These are phyloP conservation scores for Themeda triandra DNA, from an alignment of 176 grass and related monocot species.

Conservation along the genomic window DNA sequence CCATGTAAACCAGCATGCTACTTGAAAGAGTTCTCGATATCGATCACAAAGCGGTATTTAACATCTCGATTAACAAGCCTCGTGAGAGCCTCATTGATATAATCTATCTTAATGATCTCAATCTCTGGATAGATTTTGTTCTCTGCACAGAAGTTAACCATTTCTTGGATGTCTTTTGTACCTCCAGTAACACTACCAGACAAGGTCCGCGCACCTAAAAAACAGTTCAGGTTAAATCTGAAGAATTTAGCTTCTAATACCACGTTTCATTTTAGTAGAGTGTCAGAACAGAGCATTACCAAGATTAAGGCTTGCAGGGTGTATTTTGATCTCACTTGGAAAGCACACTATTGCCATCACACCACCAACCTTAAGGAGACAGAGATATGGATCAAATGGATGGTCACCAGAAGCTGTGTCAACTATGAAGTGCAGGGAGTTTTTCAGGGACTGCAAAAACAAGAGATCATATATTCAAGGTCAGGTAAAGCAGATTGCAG, in stretches of 20 bases:
- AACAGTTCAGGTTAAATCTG: not conserved
- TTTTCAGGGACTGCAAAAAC: constrained; percentile 52
- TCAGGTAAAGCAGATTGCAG: not conserved
- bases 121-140: constrained; percentile 76
- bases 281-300: constrained; percentile 43
- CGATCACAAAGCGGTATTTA: constrained; percentile 69
- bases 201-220: constrained; percentile 53
- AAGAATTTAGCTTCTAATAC: not conserved
- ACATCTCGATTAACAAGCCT: constrained; percentile 63
- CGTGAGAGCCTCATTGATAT: constrained; percentile 68
- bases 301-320: constrained; percentile 52
- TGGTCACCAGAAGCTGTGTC: constrained; percentile 76
- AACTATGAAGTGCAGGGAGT: constrained; percentile 70
- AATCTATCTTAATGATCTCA: constrained; percentile 73
- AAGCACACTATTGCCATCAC: constrained; percentile 58
- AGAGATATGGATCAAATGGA: constrained; percentile 77
- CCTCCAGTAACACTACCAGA: constrained; percentile 57
- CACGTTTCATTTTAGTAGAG: not conserved
- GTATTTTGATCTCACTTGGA: constrained; percentile 58
- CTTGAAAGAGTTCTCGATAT: constrained; percentile 55
- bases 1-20: not conserved
- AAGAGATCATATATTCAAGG: not conserved
- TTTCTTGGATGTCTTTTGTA: constrained; percentile 59
- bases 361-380: constrained; percentile 66
- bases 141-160: constrained; percentile 65